These are phyloP conservation scores for Coleophoma eucalyptorum DNA, from an alignment of 2,329 filamentous ascomycete genomes.

Conservation along the genomic window DNA sequence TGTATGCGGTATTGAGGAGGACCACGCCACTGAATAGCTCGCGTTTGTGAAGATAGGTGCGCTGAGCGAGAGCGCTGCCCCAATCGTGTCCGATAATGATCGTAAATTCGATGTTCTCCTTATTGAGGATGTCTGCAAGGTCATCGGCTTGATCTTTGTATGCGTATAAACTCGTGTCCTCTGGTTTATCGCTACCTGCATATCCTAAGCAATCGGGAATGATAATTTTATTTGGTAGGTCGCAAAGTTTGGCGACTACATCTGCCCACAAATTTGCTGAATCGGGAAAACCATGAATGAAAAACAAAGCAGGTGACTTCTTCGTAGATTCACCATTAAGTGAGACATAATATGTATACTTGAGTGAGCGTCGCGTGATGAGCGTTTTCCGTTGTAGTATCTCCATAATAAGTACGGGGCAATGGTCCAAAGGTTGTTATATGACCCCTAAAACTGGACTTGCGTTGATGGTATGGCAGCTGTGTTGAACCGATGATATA, in stretches of 20 bases:
- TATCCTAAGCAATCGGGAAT: conserved; percentile 36
- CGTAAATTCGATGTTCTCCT: conserved; percentile 29
- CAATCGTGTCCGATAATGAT: conserved; percentile 47
- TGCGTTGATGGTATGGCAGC: no score
- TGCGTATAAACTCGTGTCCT: conserved; percentile 25
- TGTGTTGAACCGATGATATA: no score
- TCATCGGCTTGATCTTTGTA: conserved; percentile 33
- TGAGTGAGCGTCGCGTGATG: not conserved
- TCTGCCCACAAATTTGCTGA: conserved; percentile 34
- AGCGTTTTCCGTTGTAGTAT: not conserved
- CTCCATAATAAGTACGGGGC: not conserved
- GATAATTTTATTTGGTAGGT: conserved; percentile 30
- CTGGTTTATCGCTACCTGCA: conserved; percentile 29
- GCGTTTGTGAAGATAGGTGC: conserved; percentile 37
- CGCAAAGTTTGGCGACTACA: conserved; percentile 8
- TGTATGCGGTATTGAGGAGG: conserved; percentile 39
- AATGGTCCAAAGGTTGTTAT: no score
- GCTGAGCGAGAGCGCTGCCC: conserved; percentile 36
- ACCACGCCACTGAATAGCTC: conserved; percentile 36
- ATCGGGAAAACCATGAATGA: conserved; percentile 45
- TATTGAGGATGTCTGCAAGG: conserved; percentile 34
- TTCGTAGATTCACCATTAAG: not conserved
- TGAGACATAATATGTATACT: conserved; percentile 2
- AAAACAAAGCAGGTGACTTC: conserved; percentile 30
- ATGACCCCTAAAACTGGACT: no score